A percentile compares a stretch with the other conserved stretches of the same genome.
These are phyloP conservation scores for Posidonia australis DNA, from an alignment of 106 monocot genomes.

Conservation along the genomic window DNA sequence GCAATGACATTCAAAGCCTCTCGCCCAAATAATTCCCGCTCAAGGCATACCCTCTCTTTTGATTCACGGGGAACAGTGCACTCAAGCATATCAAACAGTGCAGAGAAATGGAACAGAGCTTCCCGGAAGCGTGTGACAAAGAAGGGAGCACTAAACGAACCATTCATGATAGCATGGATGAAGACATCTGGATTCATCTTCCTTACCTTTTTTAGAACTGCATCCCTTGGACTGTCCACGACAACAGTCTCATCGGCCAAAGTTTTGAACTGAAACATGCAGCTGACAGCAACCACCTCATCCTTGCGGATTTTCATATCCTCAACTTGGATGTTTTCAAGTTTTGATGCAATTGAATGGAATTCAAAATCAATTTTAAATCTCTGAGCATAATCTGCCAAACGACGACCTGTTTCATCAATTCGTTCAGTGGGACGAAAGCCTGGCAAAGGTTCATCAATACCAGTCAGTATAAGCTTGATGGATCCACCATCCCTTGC, in stretches of 20 bases:
- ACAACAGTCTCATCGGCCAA: constrained; percentile 31
- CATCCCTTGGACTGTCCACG: constrained; percentile 26
- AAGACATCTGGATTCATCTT: constrained; percentile 31
- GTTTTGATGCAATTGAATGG: constrained; percentile 23
- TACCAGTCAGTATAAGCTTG: constrained; percentile 29
- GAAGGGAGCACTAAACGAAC: constrained; percentile 33
- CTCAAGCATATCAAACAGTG: constrained; percentile 47
- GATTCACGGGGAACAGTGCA: constrained; percentile 19
- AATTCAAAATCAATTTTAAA: constrained; percentile 32
- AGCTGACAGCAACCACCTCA: constrained; percentile 30
- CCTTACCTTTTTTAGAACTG: constrained; percentile 18
- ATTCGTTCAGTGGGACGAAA: constrained; percentile 32
- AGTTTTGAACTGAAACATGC: constrained; percentile 13
- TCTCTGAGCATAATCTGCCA: constrained; percentile 25
- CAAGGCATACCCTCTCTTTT: constrained; percentile 18
- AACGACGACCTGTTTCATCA: constrained; percentile 26
- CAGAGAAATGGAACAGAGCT: constrained; percentile 40
- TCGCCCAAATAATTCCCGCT: constrained; percentile 11
- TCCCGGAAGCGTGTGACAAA: constrained; percentile 39
- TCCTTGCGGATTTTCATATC: constrained; percentile 23
- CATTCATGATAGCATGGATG: constrained; percentile 36
- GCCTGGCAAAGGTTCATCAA: constrained; percentile 31
- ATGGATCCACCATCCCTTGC: constrained; percentile 15
- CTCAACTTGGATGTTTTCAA: constrained; percentile 22
- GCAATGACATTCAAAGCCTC: constrained; percentile 27